A percentile compares a stretch with the other conserved stretches of the same genome.
Conservation (phyloP, 2,329 filamentous ascomycete species). For the Aureobasidium subglaciale region DNA sequence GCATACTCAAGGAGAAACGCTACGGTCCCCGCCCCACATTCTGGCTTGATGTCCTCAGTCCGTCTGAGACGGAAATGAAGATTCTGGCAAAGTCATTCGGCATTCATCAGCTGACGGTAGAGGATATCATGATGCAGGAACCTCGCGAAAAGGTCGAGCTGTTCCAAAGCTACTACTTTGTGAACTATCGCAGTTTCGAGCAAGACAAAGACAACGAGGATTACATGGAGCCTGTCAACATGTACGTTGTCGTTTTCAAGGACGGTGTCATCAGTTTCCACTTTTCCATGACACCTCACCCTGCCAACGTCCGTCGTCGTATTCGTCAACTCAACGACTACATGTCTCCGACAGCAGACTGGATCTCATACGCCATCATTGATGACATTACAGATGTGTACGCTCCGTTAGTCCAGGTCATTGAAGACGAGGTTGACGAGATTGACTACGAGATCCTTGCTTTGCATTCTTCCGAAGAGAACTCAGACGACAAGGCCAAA, state of each 20-base stretch:
- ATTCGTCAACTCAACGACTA: conserved; percentile 94
- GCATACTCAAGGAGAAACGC: conserved; percentile 27
- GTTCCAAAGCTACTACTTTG: conserved; percentile 96
- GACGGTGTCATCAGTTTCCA: conserved; percentile 96
- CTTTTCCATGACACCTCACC: conserved; percentile 91
- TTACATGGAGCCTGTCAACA: conserved; percentile 90
- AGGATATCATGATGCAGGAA: conserved; percentile 97
- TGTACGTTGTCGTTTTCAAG: conserved; percentile 95
- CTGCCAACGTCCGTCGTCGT: conserved; percentile 87
- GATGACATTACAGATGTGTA: conserved; percentile 98
- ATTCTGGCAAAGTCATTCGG: conserved; percentile 86
- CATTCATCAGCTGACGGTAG: conserved; percentile 88
- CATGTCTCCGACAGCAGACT: conserved; percentile 84
- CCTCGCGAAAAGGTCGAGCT: conserved; percentile 96
- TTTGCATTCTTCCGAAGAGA: conserved; percentile 55
- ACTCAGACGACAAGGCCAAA: conserved; percentile 17
- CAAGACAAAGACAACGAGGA: conserved; percentile 84
- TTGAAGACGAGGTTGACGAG: conserved; percentile 93
- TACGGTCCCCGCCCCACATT: conserved; percentile 81
- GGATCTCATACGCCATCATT: conserved; percentile 97
- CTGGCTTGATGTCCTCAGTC: conserved; percentile 89
- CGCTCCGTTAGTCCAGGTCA: conserved; percentile 80
- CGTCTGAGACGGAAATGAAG: conserved; percentile 94
- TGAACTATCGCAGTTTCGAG: conserved; percentile 97
- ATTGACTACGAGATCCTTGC: conserved; percentile 88